Evolutionary conservation across 306 rosid genomes (phyloP).

Genomic region (Corylus americana): DNA sequence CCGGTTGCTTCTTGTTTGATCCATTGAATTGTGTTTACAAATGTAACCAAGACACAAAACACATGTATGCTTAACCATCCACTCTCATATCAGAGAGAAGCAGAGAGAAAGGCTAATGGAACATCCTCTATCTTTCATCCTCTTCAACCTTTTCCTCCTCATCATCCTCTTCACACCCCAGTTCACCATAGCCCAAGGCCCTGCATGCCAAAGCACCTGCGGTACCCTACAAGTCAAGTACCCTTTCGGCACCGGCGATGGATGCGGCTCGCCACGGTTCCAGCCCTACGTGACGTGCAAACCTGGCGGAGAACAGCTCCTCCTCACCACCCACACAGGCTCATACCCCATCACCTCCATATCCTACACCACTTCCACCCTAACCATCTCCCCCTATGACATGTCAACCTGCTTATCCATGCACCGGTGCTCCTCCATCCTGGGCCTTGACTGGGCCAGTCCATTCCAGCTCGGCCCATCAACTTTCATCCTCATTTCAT

Average conservation of each 20-base stretch:
- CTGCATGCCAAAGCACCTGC: conserved; percentile 51
- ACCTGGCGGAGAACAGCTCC: conserved; percentile 25
- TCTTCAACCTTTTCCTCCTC: conserved; percentile 15
- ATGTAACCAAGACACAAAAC: not conserved
- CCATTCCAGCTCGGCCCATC: conserved; percentile 64
- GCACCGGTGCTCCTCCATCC: conserved; percentile 40
- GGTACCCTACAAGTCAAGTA: conserved; percentile 49
- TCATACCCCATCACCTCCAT: conserved; percentile 58
- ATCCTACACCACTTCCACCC: conserved; percentile 55
- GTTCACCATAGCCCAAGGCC: not conserved
- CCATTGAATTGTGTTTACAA: not conserved
- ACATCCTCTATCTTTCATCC: not conserved
- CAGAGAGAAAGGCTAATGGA: conserved; percentile 14
- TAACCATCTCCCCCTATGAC: conserved; percentile 46
- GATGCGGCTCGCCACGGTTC: conserved; percentile 68
- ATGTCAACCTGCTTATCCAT: conserved; percentile 70
- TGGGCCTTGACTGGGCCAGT: conserved; percentile 58
- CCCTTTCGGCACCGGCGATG: conserved; percentile 65
- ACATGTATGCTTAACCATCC: not conserved
- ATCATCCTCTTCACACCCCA: not conserved
- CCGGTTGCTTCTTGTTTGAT: not conserved
- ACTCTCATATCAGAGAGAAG: not conserved
- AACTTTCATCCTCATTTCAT: conserved; percentile 64
- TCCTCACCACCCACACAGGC: conserved; percentile 59
- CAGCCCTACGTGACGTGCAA: conserved; percentile 51